Base-by-base conservation (phyloP, 352 stramenopile species). In the Globisporangium solare region DNA sequence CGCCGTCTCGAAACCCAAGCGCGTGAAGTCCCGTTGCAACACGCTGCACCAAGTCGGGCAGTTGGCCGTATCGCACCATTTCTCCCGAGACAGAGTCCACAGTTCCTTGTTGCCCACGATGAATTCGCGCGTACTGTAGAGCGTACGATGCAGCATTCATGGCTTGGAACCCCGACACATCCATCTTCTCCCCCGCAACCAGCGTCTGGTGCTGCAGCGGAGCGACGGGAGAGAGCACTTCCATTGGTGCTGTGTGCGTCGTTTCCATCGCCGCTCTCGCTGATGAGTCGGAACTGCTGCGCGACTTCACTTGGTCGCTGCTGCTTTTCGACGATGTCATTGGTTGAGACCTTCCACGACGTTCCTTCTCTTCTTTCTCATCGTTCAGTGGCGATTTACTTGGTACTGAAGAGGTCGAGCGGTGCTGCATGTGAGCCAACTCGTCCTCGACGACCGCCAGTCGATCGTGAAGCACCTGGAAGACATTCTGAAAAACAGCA, bases 121-220 rank as follows among this genome's bases (percentile, higher is more conserved):
- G 43, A 15, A 65, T 51, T 3, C 58, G 58, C 12, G 50, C 57
- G 45, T 50, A 55, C 27, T 65, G 52, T 4, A 65, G 51, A 27
- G 51, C 58, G 22, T 50, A 56, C 15, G 58, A 37, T 20, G 24
- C 47, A 10, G 39, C 31, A n/a, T 61, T 61, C 53, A 61, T 47
- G 7, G 17, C 46, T 17, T 43, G 39, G 17, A 61, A 41, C 17
- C 46, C 53, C 7, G 43, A 47, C 13, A 61, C 27, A 12, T 60
- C 54, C 47, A 46, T 46, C 18, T 48, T 58, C 14, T 41, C 20
- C 24, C 45, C 50, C 0, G 42, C 58, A n/a, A 50, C 21, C 1
- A 54, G 41, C 20, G 22, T 63, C 32, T 63, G 46, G 7, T 41
- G 39, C 8, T 11, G 12, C 6, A 14, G 15, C 15, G 18, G 10